phyloP scores from a whole-genome alignment of 768 basidiomycete species.

The Lyophyllum semitale region DNA sequence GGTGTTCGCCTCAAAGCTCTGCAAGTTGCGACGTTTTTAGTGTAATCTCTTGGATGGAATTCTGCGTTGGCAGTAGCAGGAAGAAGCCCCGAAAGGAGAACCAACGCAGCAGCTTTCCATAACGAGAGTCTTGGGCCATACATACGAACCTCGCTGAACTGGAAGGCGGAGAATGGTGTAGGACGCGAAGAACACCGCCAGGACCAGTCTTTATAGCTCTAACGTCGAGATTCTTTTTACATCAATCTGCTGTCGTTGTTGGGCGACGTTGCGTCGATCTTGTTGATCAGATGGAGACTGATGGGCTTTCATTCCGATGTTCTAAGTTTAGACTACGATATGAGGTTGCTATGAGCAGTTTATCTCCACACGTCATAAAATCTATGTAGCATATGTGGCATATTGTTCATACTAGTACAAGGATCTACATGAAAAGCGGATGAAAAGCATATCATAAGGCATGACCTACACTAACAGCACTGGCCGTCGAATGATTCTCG shows the following conservation, averaged over 20 bases:
- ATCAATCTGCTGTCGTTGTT: too few species aligned
- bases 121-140: not conserved
- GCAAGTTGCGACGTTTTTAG: slow-evolving; percentile 37
- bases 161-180: too few species aligned
- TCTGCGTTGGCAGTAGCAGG: not conserved
- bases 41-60: slow-evolving; percentile 42
- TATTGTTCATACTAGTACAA: not conserved
- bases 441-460: not conserved
- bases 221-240: too few species aligned
- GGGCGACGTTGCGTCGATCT: too few species aligned
- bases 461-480: slow-evolving; percentile 4
- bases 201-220: too few species aligned
- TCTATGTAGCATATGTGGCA: not conserved
- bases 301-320: too few species aligned
- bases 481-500: slow-evolving; percentile 14
- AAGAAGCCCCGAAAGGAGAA: not conserved
- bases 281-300: too few species aligned
- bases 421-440: not conserved
- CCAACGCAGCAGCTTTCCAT: not conserved
- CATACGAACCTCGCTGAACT: too few species aligned
- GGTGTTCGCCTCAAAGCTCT: slow-evolving; percentile 39
- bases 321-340: too few species aligned
- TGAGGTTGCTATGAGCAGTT: too few species aligned
- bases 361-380: not conserved
- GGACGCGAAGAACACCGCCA: too few species aligned